phyloP scores from a whole-genome alignment of 2,329 filamentous ascomycete genomes.

The Chrysoporthe deuterocubensis region DNA sequence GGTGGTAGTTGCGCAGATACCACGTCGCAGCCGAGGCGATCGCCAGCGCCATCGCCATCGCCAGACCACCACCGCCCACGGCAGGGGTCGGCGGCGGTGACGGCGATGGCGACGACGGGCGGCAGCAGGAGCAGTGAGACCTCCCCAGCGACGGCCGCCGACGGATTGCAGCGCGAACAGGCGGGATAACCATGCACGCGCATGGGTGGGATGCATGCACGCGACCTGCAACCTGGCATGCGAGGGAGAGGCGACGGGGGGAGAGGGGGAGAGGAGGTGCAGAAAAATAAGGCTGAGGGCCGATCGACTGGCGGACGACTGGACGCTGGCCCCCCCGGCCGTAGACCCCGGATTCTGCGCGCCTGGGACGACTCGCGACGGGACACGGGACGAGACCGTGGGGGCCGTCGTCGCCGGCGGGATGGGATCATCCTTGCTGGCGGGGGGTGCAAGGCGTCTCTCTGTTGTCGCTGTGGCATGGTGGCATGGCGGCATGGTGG shows the following conservation, averaged over 20 bases:
- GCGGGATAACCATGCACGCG: background rate
- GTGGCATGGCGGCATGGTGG: too few species aligned
- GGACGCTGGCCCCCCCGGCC: background rate
- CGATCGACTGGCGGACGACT: background rate
- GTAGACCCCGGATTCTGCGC: background rate
- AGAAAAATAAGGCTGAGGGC: slow-evolving; percentile 8
- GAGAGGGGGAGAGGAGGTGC: background rate
- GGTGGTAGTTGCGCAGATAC: background rate
- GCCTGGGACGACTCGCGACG: too few species aligned
- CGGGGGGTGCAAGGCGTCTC: too few species aligned
- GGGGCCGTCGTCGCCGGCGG: background rate
- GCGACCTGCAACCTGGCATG: background rate
- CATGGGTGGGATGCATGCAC: too few species aligned
- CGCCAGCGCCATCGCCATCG: background rate
- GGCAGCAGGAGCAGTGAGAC: background rate
- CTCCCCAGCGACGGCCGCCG: background rate
- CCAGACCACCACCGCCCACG: background rate
- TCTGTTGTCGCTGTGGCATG: too few species aligned
- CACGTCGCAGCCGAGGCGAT: background rate
- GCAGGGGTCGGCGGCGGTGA: background rate
- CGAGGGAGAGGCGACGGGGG: background rate
- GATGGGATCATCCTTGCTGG: too few species aligned
- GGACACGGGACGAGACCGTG: background rate
- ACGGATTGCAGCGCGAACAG: background rate
- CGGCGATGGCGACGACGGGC: too few species aligned